phyloP scores from a whole-genome alignment of 495 filamentous ascomycete genomes.

The Penicillium cosmopolitanum region DNA sequence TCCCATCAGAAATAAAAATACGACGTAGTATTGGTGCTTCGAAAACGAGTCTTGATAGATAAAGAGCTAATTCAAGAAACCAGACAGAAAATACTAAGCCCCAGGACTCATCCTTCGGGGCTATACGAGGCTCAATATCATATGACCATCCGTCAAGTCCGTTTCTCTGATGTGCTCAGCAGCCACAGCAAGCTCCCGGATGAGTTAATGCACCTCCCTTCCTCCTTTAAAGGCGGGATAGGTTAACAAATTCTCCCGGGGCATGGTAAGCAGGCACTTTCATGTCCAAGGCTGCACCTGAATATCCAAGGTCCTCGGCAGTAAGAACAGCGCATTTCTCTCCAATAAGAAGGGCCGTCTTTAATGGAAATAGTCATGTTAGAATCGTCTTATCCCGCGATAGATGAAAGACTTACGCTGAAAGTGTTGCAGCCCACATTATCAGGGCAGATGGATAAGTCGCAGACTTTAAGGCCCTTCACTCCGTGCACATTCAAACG shows the following conservation, averaged over 20 bases:
- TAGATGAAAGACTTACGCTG: slow-evolving; percentile 37
- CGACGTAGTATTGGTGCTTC: background rate
- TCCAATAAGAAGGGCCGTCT: slow-evolving; percentile 79
- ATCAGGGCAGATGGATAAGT: slow-evolving; percentile 79
- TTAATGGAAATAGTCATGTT: background rate
- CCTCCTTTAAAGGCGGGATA: slow-evolving; percentile 10
- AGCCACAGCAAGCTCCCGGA: too few species aligned
- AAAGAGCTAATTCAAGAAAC: too few species aligned
- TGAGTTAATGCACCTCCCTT: too few species aligned
- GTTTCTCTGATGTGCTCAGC: too few species aligned
- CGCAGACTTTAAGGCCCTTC: slow-evolving; percentile 79
- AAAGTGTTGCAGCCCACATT: slow-evolving; percentile 83
- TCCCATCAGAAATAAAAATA: too few species aligned
- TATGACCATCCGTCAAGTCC: too few species aligned
- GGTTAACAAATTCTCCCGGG: slow-evolving; percentile 50
- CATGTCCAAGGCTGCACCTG: slow-evolving; percentile 75
- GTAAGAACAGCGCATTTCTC: slow-evolving; percentile 76
- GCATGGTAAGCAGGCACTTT: slow-evolving; percentile 67
- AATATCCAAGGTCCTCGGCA: slow-evolving; percentile 79
- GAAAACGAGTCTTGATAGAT: too few species aligned
- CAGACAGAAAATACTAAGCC: too few species aligned
- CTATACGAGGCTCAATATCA: too few species aligned
- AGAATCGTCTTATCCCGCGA: background rate
- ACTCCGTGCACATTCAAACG: slow-evolving; percentile 81
- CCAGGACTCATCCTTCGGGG: too few species aligned